Evolutionary conservation across 345 rosid species (phyloP), one percentile per base, ranked within the genome.

Genomic region (Eutrema yunnanense): DNA sequence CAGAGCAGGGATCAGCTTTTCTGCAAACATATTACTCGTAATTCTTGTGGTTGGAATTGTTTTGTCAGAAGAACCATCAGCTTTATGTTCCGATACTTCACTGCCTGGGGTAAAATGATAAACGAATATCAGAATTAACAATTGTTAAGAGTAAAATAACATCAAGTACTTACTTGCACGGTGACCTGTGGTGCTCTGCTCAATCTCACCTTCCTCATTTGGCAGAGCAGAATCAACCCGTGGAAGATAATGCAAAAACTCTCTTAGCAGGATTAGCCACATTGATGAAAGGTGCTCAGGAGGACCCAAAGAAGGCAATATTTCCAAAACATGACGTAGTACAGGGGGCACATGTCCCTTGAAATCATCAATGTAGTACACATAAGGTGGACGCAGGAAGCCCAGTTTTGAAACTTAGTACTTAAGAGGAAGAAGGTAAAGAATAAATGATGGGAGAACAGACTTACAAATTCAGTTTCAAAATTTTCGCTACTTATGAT

Each of bases 301-400:
- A 51, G 99, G 99, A 41, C 74, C 79, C 78, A 95, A 69, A 58
- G 85, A 79, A 33, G 98, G 97, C 72, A 90, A 77, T 72, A 88
- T 79, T 71, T 92, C 99, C 71, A 95, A 82, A 73, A 85, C 85
- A 58, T 88, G 79, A 36, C 96, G 92, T 57, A 92, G 87, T 61
- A 89, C 83, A 72, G 95, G 96, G 22, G 90, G 85, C 48, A 90
- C 84, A 72, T 85, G 87, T 61, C 95, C 97, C 98, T 94, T 65
- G 34, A 65, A 59, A 66, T 60, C 55, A 44, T 16, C 43, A 56
- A 51, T 19, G 6, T 37, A 70, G 62, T 58, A 60, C 26, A 22
- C n/a, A 44, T 54, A 36, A 16, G 52, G 42, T 43, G 59, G 49
- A 56, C 5, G 38, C 27, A 77, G 42, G 49, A 19, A 56, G 47